A percentile compares a stretch with the other conserved stretches of the same genome.
Conservation (phyloP, 305 asterid species). For the Fraxinus floribunda region DNA sequence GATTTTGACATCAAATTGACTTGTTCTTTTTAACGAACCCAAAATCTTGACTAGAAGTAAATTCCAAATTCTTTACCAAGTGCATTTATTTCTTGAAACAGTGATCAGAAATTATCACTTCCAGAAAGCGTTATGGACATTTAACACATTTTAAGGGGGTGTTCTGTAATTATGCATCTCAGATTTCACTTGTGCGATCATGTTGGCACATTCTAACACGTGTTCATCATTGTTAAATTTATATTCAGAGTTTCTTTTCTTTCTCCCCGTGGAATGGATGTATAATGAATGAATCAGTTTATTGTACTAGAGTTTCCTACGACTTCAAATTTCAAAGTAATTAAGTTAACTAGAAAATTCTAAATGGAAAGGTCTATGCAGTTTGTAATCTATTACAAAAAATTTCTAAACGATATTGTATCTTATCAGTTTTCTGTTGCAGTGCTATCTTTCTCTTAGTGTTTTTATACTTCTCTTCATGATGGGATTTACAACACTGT, state of each 20-base stretch:
- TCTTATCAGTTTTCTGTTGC: background rate
- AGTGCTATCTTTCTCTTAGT: background rate
- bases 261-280: background rate
- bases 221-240: background rate
- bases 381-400: background rate
- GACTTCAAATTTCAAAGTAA: background rate
- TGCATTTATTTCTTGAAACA: background rate
- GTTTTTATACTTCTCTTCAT: background rate
- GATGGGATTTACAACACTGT: background rate
- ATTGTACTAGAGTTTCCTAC: background rate
- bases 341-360: background rate
- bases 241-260: background rate
- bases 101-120: background rate
- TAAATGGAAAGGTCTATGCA: background rate
- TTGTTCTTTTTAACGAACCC: background rate
- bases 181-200: background rate
- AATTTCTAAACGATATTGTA: background rate
- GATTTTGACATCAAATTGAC: background rate
- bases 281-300: background rate
- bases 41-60: background rate
- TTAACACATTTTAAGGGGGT: background rate
- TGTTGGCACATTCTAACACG: background rate
- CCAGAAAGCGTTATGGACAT: background rate
- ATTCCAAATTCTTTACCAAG: background rate
- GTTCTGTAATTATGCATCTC: background rate